These are phyloP conservation scores for Pelargonium australe DNA, from an alignment of 441 rosid species.

Conservation along the genomic window DNA sequence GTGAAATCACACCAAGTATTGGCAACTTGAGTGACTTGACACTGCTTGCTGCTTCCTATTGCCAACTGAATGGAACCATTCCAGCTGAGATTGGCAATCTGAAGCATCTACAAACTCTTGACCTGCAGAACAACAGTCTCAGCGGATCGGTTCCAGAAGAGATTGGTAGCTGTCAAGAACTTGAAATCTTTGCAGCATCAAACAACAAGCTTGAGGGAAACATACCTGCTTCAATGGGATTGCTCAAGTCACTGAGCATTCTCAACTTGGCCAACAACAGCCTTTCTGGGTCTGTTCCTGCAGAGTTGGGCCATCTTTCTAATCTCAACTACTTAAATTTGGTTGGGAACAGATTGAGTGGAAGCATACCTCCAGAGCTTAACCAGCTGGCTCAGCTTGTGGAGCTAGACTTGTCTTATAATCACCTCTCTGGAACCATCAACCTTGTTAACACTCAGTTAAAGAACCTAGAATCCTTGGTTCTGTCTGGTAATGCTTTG, in stretches of 20 bases:
- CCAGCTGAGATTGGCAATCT: slow-evolving; percentile 65
- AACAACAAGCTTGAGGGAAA: slow-evolving; percentile 64
- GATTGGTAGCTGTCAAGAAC: slow-evolving; percentile 41
- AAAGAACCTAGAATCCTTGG: slow-evolving; percentile 41
- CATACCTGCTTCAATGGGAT: slow-evolving; percentile 51
- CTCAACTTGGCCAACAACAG: slow-evolving; percentile 73
- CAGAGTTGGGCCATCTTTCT: slow-evolving; percentile 49
- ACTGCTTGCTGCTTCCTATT: slow-evolving; percentile 53
- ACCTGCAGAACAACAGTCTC: slow-evolving; percentile 53
- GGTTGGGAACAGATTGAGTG: slow-evolving; percentile 48
- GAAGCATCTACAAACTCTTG: slow-evolving; percentile 43
- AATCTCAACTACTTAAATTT: slow-evolving; percentile 53
- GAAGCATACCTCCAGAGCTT: slow-evolving; percentile 52
- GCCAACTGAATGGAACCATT: slow-evolving; percentile 66
- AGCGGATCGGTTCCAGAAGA: slow-evolving; percentile 58
- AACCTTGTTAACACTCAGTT: slow-evolving; percentile 33
- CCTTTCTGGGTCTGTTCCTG: slow-evolving; percentile 57
- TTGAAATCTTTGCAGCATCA: slow-evolving; percentile 47
- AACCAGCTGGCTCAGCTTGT: slow-evolving; percentile 46
- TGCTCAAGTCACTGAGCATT: slow-evolving; percentile 41
- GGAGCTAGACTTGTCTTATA: slow-evolving; percentile 56
- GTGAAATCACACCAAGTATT: slow-evolving; percentile 45
- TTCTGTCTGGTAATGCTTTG: slow-evolving; percentile 46
- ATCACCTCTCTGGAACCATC: slow-evolving; percentile 58
- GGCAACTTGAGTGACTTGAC: slow-evolving; percentile 58